Conservation (phyloP, 176 grass and related monocot genomes). For the barley (Hordeum vulgare) region DNA sequence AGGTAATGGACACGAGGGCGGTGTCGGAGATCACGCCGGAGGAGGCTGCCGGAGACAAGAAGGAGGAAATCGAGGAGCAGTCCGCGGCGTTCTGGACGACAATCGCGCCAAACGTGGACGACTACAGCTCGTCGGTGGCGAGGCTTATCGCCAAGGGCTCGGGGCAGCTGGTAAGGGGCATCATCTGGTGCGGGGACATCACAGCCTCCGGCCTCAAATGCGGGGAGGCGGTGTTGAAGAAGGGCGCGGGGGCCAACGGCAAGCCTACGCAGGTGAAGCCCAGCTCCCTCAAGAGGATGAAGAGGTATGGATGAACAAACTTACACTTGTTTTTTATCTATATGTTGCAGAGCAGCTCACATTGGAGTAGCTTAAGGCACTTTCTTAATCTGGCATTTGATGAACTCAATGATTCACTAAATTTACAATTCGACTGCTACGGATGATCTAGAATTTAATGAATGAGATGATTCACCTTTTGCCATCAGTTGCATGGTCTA, state of each 20-base stretch:
- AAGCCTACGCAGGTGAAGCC: conserved; percentile 56
- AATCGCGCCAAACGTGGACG: conserved; percentile 90
- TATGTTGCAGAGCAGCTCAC: background rate
- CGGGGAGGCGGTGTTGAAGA: conserved; percentile 60
- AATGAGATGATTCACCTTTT: background rate
- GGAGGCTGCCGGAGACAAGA: conserved; percentile 69
- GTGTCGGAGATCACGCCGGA: conserved; percentile 59
- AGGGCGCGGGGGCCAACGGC: conserved; percentile 33
- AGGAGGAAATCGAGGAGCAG: conserved; percentile 58
- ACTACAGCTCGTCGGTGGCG: conserved; percentile 72
- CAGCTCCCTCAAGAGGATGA: conserved; percentile 77
- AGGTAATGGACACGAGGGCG: conserved; percentile 60
- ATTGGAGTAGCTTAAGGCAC: background rate
- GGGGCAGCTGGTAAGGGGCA: conserved; percentile 68
- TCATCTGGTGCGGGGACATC: conserved; percentile 93
- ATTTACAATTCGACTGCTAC: background rate
- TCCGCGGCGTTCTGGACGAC: conserved; percentile 93
- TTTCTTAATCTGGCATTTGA: background rate
- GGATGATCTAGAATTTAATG: background rate
- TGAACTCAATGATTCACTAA: background rate
- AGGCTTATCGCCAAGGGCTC: conserved; percentile 66
- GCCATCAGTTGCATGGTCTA: background rate
- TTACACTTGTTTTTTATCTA: background rate
- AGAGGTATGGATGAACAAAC: conserved; percentile 53
- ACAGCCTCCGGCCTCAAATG: conserved; percentile 51